Evolutionary conservation across 1,139 yeast species (phyloP), one percentile per base, ranked within the genome.

Genomic region (Kurtzmaniella quercitrusa): DNA sequence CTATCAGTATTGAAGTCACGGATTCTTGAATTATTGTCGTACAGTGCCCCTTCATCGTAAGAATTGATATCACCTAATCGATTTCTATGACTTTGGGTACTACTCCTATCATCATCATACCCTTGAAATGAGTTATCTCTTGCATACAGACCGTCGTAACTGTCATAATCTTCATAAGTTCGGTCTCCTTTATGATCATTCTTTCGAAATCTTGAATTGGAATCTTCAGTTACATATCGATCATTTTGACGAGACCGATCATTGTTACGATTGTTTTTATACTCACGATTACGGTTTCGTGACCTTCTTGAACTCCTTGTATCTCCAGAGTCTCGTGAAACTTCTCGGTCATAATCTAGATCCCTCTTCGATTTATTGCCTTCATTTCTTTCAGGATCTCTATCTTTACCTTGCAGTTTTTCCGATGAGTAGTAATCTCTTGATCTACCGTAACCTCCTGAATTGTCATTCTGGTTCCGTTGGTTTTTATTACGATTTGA

Each of bases 341-440:
- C 37, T 3, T 34, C 19, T 6, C 37, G 9, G n/a, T 34, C 37
- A 17, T 39, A 34, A 25, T 38, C 34, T 12, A 12, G 42, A 34
- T 18, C 39, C 31, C 36, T 17, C n/a, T 12, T 16, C 6, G 21
- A 38, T 14, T 38, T 43, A 41, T 40, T 41, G 40, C 25, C 29
- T 33, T 37, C 37, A 8, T 15, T 25, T 19, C 39, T 17, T 6
- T 34, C 42, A 25, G 25, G 12, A n/a, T 37, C 19, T 10, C 38
- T 29, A n/a, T 36, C 25, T 23, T 41, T 25, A 17, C 33, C 37
- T 12, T 37, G 31, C 12, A 12, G 31, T 27, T 10, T 27, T 27
- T 27, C 31, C 5, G 31, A 27, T 10, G 36, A 9, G 14, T 31
- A 31, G 18, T 31, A 31, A 10, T 42, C 48, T 21, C 45, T 39